Evolutionary conservation across 2,329 filamentous ascomycete genomes (phyloP).

Genomic region (Neonectria faginata): DNA sequence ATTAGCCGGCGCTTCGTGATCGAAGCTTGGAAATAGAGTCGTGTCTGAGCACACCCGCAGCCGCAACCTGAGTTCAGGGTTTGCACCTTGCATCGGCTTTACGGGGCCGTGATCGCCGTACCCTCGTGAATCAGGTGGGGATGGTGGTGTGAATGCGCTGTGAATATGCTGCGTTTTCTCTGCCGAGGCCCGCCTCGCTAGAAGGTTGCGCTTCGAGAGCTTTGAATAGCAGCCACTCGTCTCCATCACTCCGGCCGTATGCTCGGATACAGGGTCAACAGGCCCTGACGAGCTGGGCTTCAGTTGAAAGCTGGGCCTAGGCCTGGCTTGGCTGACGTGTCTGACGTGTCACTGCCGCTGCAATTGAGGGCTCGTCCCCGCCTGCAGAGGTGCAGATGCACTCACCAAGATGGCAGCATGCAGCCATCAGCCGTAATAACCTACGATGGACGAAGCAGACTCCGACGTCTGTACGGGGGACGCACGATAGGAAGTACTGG

Average conservation of each 20-base stretch:
- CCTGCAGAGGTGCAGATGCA: conserved; percentile 23
- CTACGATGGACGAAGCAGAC: conserved; percentile 1
- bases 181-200: not conserved
- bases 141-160: conserved; percentile 18
- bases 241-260: not conserved
- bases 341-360: conserved; percentile 35
- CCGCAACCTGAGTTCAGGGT: conserved; percentile 6
- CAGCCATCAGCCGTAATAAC: conserved; percentile 12
- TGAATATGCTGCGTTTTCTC: conserved; percentile 5
- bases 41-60: not conserved
- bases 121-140: conserved; percentile 15
- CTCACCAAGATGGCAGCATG: conserved; percentile 16
- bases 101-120: not conserved
- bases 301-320: conserved; percentile 1
- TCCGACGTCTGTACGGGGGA: not conserved
- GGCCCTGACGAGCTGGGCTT: not conserved
- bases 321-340: conserved; percentile 31
- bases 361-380: conserved; percentile 16
- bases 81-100: not conserved
- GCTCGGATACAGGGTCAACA: not conserved
- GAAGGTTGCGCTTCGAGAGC: not conserved
- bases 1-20: conserved; percentile 8
- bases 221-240: not conserved
- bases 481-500: not conserved
- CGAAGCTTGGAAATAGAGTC: conserved; percentile 19